Base-by-base conservation (phyloP, 2,329 filamentous ascomycete genomes). In the Hypomyces rosellus region DNA sequence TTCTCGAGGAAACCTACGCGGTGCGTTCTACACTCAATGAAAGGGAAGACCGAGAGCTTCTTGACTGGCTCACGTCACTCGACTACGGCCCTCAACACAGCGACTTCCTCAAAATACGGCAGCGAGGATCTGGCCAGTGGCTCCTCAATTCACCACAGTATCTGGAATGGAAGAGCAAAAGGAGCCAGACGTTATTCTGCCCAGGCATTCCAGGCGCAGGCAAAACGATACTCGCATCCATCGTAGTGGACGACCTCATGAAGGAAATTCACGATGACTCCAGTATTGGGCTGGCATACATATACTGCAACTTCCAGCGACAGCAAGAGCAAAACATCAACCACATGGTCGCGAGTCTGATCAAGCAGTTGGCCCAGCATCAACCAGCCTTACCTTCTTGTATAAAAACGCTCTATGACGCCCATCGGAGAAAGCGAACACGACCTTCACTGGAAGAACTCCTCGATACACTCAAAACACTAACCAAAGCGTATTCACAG, bases 141-240 rank as follows among this genome's bases (percentile, higher is more conserved):
- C 36, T 38, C 12, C 36, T 38, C 16, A 9, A 38, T 12, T n/a
- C 14, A n/a, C 5, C 36, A 38, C 14, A 38, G 36, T 38, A n/a
- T 9, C 36, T 3, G 36, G 9, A n/a, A 16, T 38, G 36, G 36
- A 8, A n/a, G 36, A 30, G 25, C 25, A 13, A 38, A 9, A 38
- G 14, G 14, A n/a, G 36, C 13, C 14, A 38, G 36, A 30, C 25
- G 6, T 30, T 30, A 11, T 30, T 30, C 6, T 30, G 25, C 25
- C 25, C 65, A 2, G 73, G 74, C 0, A 72, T 74, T 15, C 72
- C 73, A 0, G 74, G 74, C 4, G 69, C 73, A 0, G 74, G 74
- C 2, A 78, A 78, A 57, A 77, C 73, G 0, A 72, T 75, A 4
- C 47, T 74, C 1, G 59, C 70, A 0, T 66, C 73, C 0, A 67